Evolutionary conservation across 2,329 filamentous ascomycete species (phyloP), one percentile per base, ranked within the genome.

Genomic region (Venturia effusa): DNA sequence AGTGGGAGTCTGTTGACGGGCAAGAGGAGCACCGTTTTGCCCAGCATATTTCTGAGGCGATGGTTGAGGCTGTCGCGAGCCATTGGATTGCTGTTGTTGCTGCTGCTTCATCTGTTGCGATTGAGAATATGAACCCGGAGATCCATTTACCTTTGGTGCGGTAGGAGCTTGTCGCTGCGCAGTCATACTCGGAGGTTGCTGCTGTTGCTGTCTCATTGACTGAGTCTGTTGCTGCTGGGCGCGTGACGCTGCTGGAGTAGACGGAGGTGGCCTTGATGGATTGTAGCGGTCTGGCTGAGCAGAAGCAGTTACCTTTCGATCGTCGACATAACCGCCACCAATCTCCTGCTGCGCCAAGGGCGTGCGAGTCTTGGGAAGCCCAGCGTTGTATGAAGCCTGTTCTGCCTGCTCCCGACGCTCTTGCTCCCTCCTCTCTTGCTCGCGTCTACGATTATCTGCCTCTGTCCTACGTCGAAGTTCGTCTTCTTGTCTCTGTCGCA

Each of bases 291-390:
- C 84, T 59, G 80, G 75, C 39, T 78, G 73, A 17, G 82, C 73
- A 11, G 43, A 5, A 17, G 15, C 76, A n/a, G 74, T 67, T 66
- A 79, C 79, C 65, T 76, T 70, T 41, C 73, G 67, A 69, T 78
- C 74, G 65, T 80, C 80, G 55, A 80, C 77, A 66, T 81, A 80
- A 45, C 84, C 81, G 66, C 85, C 88, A 64, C 90, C 90, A 68
- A 97, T 78, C 74, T 97, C 94, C 76, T 97, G 92, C 74, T 97
- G 90, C 39, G 92, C 92, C 68, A 94, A 71, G 2, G 90, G 90
- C 13, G 86, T 78, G 73, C 90, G 90, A 67, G 83, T 87, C 79
- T 96, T 89, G 39, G 92, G 93, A 66, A 97, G 78, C 30, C 90
- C 91, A 41, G 90, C 89, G 74, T 97, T 96, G 76, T 96, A 97